These are phyloP conservation scores for Torulaspora quercuum DNA, from an alignment of 805 yeast species.

Conservation along the genomic window DNA sequence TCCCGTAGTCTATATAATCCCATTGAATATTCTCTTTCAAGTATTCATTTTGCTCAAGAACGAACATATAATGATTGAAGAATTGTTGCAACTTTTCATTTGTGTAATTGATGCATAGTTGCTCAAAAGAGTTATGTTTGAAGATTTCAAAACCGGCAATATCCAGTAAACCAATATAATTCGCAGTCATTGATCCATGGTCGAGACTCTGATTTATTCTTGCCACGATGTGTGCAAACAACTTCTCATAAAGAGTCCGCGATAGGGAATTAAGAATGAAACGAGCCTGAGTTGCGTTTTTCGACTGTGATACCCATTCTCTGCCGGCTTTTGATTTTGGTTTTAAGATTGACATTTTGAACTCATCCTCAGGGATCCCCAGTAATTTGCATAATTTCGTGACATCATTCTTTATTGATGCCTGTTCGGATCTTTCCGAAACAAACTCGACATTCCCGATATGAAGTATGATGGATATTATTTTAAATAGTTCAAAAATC, in stretches of 20 bases:
- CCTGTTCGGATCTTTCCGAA: constrained; percentile 71
- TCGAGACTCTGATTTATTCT: constrained; percentile 69
- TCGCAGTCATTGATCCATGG: constrained; percentile 41
- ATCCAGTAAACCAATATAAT: constrained; percentile 92
- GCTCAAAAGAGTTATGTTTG: constrained; percentile 90
- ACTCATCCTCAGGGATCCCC: constrained; percentile 52
- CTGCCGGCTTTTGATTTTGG: constrained; percentile 91
- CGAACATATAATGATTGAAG: constrained; percentile 96
- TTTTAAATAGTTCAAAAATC: constrained; percentile 54
- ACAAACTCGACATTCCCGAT: constrained; percentile 80
- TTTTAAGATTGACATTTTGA: constrained; percentile 58
- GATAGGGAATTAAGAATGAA: constrained; percentile 83
- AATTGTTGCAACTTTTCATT: constrained; percentile 97
- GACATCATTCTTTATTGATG: constrained; percentile 53
- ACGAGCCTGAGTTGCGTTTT: constrained; percentile 74
- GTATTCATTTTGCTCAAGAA: constrained; percentile 94
- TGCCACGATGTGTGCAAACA: constrained; percentile 73
- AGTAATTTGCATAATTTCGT: constrained; percentile 55
- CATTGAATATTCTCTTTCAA: constrained; percentile 90
- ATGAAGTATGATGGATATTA: constrained; percentile 73
- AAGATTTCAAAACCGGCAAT: constrained; percentile 98
- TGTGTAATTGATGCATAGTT: constrained; percentile 94
- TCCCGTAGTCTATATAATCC: constrained; percentile 95
- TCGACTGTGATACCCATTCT: constrained; percentile 77
- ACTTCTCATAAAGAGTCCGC: constrained; percentile 77